These are phyloP conservation scores for Citeromyces nyonsensis DNA, from an alignment of 805 yeast genomes.

Conservation along the genomic window DNA sequence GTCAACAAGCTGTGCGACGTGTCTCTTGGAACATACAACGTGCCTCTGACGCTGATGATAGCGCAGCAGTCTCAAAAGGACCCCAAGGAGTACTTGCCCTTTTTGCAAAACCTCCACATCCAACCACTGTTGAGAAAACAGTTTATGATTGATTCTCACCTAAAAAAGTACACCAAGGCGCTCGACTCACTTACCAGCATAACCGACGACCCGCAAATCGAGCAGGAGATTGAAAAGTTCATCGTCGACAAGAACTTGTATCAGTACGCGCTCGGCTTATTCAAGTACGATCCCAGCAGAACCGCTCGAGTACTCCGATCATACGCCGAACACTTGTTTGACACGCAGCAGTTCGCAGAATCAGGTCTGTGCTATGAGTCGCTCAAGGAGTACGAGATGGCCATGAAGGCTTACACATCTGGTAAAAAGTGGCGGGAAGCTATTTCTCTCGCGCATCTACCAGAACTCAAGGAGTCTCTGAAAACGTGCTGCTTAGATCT, in stretches of 20 bases:
- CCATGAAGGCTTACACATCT: conserved; percentile 52
- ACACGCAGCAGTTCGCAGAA: conserved; percentile 44
- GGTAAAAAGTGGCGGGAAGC: conserved; percentile 85
- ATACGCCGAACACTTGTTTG: conserved; percentile 49
- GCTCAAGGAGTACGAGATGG: conserved; percentile 36
- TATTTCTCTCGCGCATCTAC: conserved; percentile 33
- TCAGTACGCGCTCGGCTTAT: conserved; percentile 49
- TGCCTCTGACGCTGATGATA: conserved; percentile 61
- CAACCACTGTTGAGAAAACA: conserved; percentile 51
- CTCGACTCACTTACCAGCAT: conserved; percentile 44
- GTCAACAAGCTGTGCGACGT: conserved; percentile 69
- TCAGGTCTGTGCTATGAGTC: conserved; percentile 72
- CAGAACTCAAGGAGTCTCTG: conserved; percentile 21
- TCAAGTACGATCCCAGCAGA: conserved; percentile 37
- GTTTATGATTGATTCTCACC: conserved; percentile 66
- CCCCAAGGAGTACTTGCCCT: conserved; percentile 93
- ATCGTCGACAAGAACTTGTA: conserved; percentile 58
- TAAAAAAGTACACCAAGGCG: conserved; percentile 57
- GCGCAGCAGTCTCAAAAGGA: conserved; percentile 97
- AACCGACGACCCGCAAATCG: conserved; percentile 18
- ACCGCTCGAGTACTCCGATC: conserved; percentile 35
- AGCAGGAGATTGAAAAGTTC: conserved; percentile 51
- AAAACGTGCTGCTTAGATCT: conserved; percentile 40
- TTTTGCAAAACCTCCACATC: conserved; percentile 63
- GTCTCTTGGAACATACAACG: conserved; percentile 72